These are phyloP conservation scores for Aegilops longissima DNA, from an alignment of 176 grass and related monocot species.

Conservation along the genomic window DNA sequence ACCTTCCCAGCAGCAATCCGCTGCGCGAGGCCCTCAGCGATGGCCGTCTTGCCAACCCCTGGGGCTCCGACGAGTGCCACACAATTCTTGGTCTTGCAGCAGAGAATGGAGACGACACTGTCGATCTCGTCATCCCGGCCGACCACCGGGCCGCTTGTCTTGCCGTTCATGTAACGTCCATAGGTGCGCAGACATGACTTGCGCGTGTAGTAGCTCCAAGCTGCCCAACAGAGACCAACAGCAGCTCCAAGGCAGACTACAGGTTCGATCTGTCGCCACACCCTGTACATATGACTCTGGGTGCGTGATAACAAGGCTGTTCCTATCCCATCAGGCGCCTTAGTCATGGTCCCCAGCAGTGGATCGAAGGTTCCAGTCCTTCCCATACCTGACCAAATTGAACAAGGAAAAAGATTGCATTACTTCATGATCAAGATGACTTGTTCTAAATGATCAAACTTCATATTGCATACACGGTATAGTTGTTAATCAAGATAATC, in stretches of 20 bases:
- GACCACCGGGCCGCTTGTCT: not conserved
- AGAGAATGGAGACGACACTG: not conserved
- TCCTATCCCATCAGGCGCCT: not conserved
- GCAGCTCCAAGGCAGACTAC: not conserved
- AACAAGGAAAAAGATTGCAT: too few relatives aligned
- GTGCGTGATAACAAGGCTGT: not conserved
- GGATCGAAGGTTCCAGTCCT: too few relatives aligned
- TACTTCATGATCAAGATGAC: too few relatives aligned
- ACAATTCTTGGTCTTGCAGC: conserved; percentile 14
- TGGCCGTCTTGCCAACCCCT: conserved; percentile 4
- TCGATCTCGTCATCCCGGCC: not conserved
- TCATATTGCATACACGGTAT: too few relatives aligned
- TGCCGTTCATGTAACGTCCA: not conserved
- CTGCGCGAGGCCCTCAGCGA: not conserved
- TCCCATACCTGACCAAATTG: too few relatives aligned
- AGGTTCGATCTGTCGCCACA: not conserved
- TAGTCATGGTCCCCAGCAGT: not conserved
- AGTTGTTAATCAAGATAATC: not conserved
- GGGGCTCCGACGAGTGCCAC: not conserved
- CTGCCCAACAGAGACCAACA: not conserved
- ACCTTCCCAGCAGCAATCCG: not conserved
- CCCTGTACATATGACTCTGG: not conserved
- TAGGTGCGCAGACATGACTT: not conserved
- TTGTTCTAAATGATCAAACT: too few relatives aligned
- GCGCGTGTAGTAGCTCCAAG: not conserved